Conservation (phyloP, 441 rosid genomes). For the Geranium incanum region DNA sequence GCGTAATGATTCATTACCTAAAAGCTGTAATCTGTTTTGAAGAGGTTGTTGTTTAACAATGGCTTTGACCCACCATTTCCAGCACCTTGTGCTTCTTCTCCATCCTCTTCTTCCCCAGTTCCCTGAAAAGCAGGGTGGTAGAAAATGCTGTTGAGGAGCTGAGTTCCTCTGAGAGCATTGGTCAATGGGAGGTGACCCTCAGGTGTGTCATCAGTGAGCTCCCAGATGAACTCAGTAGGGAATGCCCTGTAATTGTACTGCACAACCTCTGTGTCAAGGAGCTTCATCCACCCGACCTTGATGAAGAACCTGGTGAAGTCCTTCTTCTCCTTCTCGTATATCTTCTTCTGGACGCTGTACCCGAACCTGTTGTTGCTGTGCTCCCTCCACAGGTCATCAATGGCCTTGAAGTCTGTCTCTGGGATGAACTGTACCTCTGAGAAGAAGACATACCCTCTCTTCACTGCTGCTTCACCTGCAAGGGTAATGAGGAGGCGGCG, state of each 20-base stretch:
- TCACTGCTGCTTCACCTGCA: constrained; percentile 55
- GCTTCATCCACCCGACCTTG: constrained; percentile 89
- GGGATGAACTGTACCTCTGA: constrained; percentile 75
- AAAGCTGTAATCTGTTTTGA: constrained; percentile 1
- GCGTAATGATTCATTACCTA: neutral
- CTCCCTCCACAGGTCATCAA: constrained; percentile 61
- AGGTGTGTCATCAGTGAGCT: constrained; percentile 61
- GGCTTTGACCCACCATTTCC: neutral
- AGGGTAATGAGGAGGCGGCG: constrained; percentile 63
- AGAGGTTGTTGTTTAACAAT: neutral
- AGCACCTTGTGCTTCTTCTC: constrained; percentile 8
- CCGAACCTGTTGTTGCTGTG: constrained; percentile 64
- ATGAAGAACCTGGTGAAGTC: constrained; percentile 75
- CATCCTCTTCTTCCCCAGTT: constrained; percentile 30
- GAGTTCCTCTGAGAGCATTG: constrained; percentile 83
- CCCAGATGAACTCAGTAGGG: constrained; percentile 78
- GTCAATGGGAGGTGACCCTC: constrained; percentile 82
- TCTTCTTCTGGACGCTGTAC: constrained; percentile 64
- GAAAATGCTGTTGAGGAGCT: constrained; percentile 48
- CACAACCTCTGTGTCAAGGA: constrained; percentile 70
- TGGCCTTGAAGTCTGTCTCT: constrained; percentile 44
- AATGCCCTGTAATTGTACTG: constrained; percentile 77
- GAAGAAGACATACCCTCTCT: constrained; percentile 87
- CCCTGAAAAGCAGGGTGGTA: constrained; percentile 70
- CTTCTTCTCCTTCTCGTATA: constrained; percentile 49